A percentile compares a stretch with the other conserved stretches of the same genome.
These are phyloP conservation scores for Diplodia intermedia DNA, from an alignment of 2,329 filamentous ascomycete species.

Conservation along the genomic window DNA sequence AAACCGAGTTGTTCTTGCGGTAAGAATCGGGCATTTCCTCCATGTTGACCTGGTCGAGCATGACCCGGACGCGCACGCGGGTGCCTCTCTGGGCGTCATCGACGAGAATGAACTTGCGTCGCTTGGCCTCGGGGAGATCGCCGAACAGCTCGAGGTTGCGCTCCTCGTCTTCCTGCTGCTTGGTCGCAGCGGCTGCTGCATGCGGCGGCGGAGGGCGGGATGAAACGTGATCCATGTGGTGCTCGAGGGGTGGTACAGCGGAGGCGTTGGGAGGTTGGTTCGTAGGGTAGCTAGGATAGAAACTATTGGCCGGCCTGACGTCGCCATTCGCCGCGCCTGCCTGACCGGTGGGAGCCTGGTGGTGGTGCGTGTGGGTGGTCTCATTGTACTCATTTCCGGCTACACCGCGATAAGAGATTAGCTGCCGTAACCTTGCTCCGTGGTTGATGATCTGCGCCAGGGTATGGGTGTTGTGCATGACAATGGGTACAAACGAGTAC, in stretches of 20 bases:
- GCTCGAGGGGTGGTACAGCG: conserved; percentile 71
- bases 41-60: conserved; percentile 91
- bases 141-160: conserved; percentile 78
- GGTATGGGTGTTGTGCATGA: conserved; percentile 39
- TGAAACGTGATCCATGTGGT: conserved; percentile 59
- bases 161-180: conserved; percentile 62
- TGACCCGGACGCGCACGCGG: conserved; percentile 86
- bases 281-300: conserved; percentile 73
- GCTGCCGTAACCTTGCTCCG: conserved; percentile 46
- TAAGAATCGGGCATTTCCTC: conserved; percentile 96
- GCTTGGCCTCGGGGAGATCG: conserved; percentile 86
- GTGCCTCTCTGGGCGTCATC: conserved; percentile 84
- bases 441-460: conserved; percentile 40
- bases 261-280: conserved; percentile 59
- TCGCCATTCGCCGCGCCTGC: conserved; percentile 64
- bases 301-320: conserved; percentile 76
- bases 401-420: conserved; percentile 54
- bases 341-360: conserved; percentile 65
- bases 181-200: conserved; percentile 52
- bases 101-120: conserved; percentile 95
- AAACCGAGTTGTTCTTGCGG: conserved; percentile 87
- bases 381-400: conserved; percentile 67
- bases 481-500: conserved; percentile 32
- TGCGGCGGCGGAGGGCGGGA: conserved; percentile 48
- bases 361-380: conserved; percentile 70